Percentiles rank a stretch among this genome's conserved stretches.
Conservation (phyloP, 768 basidiomycete genomes). For the Cystofilobasidium bisporidii region DNA sequence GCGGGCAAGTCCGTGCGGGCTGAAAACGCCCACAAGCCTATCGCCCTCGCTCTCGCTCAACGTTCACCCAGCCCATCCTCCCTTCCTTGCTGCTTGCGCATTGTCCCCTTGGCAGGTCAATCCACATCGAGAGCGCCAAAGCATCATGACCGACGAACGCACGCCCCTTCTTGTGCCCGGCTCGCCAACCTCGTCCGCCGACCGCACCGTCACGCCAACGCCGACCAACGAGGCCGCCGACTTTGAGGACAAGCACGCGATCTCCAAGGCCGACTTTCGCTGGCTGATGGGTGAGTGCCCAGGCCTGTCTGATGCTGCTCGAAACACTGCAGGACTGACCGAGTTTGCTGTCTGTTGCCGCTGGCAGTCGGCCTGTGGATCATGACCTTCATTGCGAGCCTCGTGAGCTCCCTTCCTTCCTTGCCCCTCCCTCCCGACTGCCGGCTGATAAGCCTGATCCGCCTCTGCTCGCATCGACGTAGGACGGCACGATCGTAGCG, state of each 20-base stretch:
- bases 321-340: slow-evolving; percentile 5
- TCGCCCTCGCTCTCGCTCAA: too few species aligned
- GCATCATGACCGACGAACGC: slow-evolving; percentile 15
- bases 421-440: neutral
- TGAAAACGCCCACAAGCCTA: too few species aligned
- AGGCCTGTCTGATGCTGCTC: too few species aligned
- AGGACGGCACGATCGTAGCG: slow-evolving; percentile 21
- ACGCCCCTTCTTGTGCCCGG: slow-evolving; percentile 4
- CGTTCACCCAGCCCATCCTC: too few species aligned
- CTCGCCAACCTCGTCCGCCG: neutral
- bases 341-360: neutral
- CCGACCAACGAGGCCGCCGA: neutral
- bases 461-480: neutral
- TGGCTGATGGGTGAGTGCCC: slow-evolving; percentile 16
- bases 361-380: slow-evolving; percentile 24
- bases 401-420: neutral
- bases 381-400: slow-evolving; percentile 21
- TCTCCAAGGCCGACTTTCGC: slow-evolving; percentile 16
- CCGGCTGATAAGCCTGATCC: neutral
- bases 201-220: neutral
- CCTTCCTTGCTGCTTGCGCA: too few species aligned
- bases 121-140: too few species aligned
- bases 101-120: too few species aligned
- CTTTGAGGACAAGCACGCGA: slow-evolving; percentile 6
- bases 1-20: too few species aligned